Evolutionary conservation across 2,329 filamentous ascomycete genomes (phyloP).

Genomic region (Aspergillus luchuensis): DNA sequence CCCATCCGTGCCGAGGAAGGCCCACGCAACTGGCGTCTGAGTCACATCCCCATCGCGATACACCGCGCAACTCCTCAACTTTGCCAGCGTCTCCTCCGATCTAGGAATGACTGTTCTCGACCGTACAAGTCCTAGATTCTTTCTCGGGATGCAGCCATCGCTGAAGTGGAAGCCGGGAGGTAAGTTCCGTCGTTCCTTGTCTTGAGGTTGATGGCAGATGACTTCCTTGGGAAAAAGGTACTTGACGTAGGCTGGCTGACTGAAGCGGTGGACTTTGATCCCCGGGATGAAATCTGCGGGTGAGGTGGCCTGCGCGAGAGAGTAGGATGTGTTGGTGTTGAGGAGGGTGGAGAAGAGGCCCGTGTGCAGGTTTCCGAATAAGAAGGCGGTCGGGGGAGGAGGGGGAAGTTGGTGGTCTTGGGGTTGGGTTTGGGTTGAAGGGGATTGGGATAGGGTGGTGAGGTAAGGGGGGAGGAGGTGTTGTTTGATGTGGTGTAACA

Average conservation of each 20-base stretch:
- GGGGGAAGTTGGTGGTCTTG: slow-evolving; percentile 12
- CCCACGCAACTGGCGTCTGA: slow-evolving; percentile 42
- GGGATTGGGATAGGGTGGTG: background rate
- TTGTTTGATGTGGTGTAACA: slow-evolving; percentile 8
- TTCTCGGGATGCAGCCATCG: slow-evolving; percentile 30
- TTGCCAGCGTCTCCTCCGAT: slow-evolving; percentile 33
- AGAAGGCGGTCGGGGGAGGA: slow-evolving; percentile 27
- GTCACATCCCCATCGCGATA: slow-evolving; percentile 26
- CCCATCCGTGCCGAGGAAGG: slow-evolving; percentile 42
- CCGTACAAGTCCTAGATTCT: slow-evolving; percentile 41
- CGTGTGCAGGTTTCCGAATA: slow-evolving; percentile 43
- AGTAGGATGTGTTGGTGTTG: background rate
- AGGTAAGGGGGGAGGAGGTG: slow-evolving; percentile 10
- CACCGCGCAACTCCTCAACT: slow-evolving; percentile 38
- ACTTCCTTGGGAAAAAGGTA: slow-evolving; percentile 35
- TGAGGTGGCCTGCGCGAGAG: background rate
- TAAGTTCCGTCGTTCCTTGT: background rate
- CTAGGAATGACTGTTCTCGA: slow-evolving; percentile 44
- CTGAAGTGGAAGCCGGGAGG: slow-evolving; percentile 29
- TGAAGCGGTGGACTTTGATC: slow-evolving; percentile 32
- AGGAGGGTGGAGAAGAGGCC: slow-evolving; percentile 33
- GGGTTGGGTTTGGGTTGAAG: background rate
- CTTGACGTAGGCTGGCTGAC: slow-evolving; percentile 38
- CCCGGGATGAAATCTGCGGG: slow-evolving; percentile 14
- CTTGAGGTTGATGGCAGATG: background rate